Base-by-base conservation (phyloP, 805 yeast genomes). In the Teunomyces gatunensis region DNA sequence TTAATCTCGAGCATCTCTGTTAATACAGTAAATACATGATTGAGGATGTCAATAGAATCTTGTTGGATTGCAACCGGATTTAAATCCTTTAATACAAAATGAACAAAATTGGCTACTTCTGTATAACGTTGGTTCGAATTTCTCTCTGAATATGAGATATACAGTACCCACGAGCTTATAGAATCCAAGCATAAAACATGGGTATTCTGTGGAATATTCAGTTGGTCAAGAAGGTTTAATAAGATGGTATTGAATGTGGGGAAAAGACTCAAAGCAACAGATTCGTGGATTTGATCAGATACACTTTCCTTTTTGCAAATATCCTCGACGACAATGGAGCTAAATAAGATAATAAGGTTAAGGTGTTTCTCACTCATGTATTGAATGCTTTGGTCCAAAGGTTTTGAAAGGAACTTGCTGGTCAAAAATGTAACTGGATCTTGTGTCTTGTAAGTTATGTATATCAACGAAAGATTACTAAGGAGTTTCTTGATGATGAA, bases 401-500 rank as follows among this genome's bases (percentile, higher is more conserved):
- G 40, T 13, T 37, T 37, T 3, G 40, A 13, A 6, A 37, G 29
- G 9, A 37, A 37, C 15, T 37, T 37, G 18, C 25, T 37, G 11
- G 28, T n/a, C 23, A 51, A 34, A 10, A 21, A 46, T 1, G 47
- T 18, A 15, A 49, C 43, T 5, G 55, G 57, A 39, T 52, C 52
- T 2, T 49, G 43, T 1, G 56, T 47, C 36, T 64, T 66, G 47
- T 71, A 64, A 41, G 67, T 63, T 29, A 74, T 63, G 60, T 70
- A 85, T 3, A 80, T 57, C 29, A 79, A 58, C 2, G 83, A 71
- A 27, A 84, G 55, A 42, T 81, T 77, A 5, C 86, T 76, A 44
- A 85, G 61, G 44, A 86, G 60, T 56, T 87, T 87, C 49, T 73
- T 76, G 20, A 80, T 63, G n/a, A 85, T 78, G 54, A 83, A 50